These are phyloP conservation scores for Neofusicoccum umdonicola DNA, from an alignment of 2,329 filamentous ascomycete genomes.

Conservation along the genomic window DNA sequence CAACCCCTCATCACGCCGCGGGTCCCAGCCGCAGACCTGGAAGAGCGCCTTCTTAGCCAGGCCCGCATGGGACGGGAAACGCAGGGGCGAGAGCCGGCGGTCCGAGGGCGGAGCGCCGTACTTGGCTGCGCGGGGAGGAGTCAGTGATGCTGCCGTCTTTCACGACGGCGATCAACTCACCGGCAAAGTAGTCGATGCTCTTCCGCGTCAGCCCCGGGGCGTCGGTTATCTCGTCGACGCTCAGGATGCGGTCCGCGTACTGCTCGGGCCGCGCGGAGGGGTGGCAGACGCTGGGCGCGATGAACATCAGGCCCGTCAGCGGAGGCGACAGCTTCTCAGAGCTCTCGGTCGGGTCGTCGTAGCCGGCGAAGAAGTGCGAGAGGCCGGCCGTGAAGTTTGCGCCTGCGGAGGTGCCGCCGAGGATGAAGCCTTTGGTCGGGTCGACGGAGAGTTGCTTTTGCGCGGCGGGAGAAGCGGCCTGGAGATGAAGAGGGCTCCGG, in stretches of 20 bases:
- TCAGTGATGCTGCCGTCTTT: not conserved
- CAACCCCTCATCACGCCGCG: not conserved
- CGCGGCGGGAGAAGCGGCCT: not conserved
- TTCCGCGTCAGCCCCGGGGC: not conserved
- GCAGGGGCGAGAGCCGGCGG: not conserved
- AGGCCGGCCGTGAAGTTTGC: not conserved
- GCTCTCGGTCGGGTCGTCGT: not conserved
- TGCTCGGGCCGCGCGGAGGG: not conserved
- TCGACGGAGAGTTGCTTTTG: not conserved
- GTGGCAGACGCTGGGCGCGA: not conserved
- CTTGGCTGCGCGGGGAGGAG: not conserved
- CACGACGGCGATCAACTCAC: not conserved
- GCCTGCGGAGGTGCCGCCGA: not conserved
- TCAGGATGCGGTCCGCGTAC: not conserved
- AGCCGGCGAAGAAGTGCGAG: not conserved
- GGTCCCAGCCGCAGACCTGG: not conserved
- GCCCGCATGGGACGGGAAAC: not conserved
- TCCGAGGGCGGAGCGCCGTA: not conserved
- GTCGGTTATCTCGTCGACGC: not conserved
- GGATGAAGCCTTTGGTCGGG: not conserved
- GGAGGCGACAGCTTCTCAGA: not conserved
- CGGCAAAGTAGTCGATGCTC: not conserved
- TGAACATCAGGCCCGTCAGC: not conserved
- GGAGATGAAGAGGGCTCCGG: not conserved
- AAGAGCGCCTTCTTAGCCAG: not conserved